Conservation (phyloP, 257 asterid genomes). For the Fraxinus pennsylvanica region DNA sequence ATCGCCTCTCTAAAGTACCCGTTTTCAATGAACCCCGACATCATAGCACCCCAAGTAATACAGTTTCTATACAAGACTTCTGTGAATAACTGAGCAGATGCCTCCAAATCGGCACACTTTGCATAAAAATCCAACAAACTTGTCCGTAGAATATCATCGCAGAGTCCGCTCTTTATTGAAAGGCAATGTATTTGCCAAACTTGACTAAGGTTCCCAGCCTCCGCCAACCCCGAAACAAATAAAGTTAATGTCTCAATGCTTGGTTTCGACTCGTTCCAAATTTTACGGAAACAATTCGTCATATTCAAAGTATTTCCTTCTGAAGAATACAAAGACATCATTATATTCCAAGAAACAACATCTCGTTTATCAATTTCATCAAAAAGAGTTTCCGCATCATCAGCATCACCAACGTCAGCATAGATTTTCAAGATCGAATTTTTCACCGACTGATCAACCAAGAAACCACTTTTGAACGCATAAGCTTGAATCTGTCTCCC, state of each 20-base stretch:
- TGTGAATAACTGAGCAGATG: slow-evolving; percentile 32
- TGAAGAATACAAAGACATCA: slow-evolving; percentile 38
- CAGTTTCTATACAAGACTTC: slow-evolving; percentile 26
- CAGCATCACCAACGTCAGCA: slow-evolving; percentile 23
- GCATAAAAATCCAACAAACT: slow-evolving; percentile 44
- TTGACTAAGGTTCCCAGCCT: slow-evolving; percentile 17
- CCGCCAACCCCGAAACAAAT: slow-evolving; percentile 38
- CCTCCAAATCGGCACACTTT: slow-evolving; percentile 30
- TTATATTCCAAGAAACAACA: slow-evolving; percentile 48
- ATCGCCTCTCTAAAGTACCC: slow-evolving; percentile 33
- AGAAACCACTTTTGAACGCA: slow-evolving; percentile 40
- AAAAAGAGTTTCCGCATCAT: slow-evolving; percentile 39
- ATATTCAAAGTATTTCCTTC: slow-evolving; percentile 24
- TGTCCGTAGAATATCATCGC: slow-evolving; percentile 39
- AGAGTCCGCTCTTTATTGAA: slow-evolving; percentile 40
- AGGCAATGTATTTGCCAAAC: slow-evolving; percentile 44
- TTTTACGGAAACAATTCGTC: slow-evolving; percentile 31
- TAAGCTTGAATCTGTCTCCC: slow-evolving; percentile 45
- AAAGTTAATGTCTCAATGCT: slow-evolving; percentile 41
- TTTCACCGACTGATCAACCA: slow-evolving; percentile 34
- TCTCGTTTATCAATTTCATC: slow-evolving; percentile 35
- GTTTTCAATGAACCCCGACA: slow-evolving; percentile 29
- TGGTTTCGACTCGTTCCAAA: slow-evolving; percentile 34
- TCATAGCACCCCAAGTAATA: slow-evolving; percentile 33
- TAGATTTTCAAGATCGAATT: slow-evolving; percentile 48